A percentile compares a stretch with the other conserved stretches of the same genome.
phyloP scores from a whole-genome alignment of 805 yeast genomes.

The Saturnispora serradocipensis region DNA sequence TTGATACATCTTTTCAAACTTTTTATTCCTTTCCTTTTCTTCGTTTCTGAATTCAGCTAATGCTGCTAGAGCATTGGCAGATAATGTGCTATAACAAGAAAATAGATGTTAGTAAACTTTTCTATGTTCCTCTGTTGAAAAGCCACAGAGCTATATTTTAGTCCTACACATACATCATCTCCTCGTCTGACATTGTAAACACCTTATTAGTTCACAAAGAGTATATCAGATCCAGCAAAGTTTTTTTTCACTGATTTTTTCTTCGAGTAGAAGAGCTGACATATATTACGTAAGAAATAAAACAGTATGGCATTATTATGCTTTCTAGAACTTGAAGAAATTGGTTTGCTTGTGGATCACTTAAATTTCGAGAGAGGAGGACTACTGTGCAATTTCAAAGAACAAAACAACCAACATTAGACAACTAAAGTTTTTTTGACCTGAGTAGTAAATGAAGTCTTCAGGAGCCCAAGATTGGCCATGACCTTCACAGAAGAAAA shows the following conservation, averaged over 20 bases:
- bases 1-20: conserved; percentile 44
- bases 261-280: neutral
- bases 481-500: no score
- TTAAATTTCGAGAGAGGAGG: no score
- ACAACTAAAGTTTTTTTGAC: no score
- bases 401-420: no score
- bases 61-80: conserved; percentile 44
- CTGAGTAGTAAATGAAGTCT: no score
- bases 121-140: neutral
- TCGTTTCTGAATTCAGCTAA: conserved; percentile 58
- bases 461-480: no score
- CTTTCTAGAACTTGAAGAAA: neutral
- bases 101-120: conserved; percentile 1
- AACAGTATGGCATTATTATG: neutral
- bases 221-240: neutral
- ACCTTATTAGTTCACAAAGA: neutral
- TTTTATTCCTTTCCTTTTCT: conserved; percentile 45
- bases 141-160: neutral
- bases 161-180: conserved; percentile 19
- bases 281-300: neutral
- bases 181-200: conserved; percentile 23
- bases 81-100: conserved; percentile 28
- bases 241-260: neutral
- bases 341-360: neutral
- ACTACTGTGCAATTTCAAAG: no score